Evolutionary conservation across 768 basidiomycete genomes (phyloP), one percentile per base, ranked within the genome.

Genomic region (Agaricus blazei): DNA sequence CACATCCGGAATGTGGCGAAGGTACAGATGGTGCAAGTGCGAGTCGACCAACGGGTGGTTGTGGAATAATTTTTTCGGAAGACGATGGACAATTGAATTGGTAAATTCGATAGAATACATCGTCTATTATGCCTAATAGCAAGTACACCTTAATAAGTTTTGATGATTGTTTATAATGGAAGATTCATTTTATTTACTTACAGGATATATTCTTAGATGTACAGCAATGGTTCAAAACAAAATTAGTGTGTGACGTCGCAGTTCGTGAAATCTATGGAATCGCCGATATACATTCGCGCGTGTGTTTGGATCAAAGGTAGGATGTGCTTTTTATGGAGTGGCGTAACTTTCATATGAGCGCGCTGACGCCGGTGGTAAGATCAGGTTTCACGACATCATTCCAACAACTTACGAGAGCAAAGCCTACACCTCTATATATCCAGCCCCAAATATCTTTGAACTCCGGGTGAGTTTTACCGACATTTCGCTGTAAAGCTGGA

Each of bases 391-490:
- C 26, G 41, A 49, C 29, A 3, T 2, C 49, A 2, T 5, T n/a
- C 23, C 28, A 28, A 24, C 19, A 40, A 69, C 76, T 51, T 51
- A 79, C 80, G 63, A 82, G 52, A n/a, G 80, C 80, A 63, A 77
- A 82, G 3, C 66, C 67, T 19, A 77, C 78, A 3, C 81, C 80
- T 26, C 77, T 67, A 56, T 77, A 76, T 34, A 80, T 70, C 58
- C 64, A 68, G 1, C 69, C 70, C 48, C 75, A 78, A 6, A 81
- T 59, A n/a, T 79, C 78, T 55, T 77, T 81, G 61, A 75, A 81
- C 28, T 81, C 79, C 0, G 76, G 70, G 60, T 82, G 78, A 4
- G 72, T 63, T 62, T 79, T 80, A 48, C 72, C 72, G 29, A 74
- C 65, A 44, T 57, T 59, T 31, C 50, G 59, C 23, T 54, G 51